Conservation (phyloP, 345 rosid genomes). For the Eucalyptus albens region DNA sequence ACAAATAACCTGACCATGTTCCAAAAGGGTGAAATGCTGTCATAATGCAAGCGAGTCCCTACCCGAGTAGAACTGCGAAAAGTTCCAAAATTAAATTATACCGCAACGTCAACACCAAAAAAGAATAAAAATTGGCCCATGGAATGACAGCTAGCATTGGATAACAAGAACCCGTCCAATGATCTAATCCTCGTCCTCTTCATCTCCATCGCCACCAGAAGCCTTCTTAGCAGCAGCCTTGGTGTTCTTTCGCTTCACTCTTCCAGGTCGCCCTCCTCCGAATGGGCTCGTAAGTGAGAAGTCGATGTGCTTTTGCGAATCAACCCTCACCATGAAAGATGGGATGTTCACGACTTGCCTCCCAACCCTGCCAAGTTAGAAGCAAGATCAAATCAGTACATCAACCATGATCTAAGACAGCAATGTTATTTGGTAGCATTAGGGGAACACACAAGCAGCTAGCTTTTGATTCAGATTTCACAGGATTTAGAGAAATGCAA, state of each 20-base stretch:
- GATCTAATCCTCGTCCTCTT: constrained; percentile 21
- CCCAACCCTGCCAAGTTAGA: constrained; percentile 11
- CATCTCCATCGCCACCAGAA: constrained; percentile 31
- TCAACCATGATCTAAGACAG: background rate
- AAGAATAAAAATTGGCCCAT: background rate
- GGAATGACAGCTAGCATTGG: background rate
- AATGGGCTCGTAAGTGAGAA: constrained; percentile 27
- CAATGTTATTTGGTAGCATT: background rate
- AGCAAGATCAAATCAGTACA: background rate
- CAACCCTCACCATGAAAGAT: constrained; percentile 28
- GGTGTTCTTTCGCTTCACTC: constrained; percentile 38
- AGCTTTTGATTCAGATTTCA: background rate
- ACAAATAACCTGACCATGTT: background rate
- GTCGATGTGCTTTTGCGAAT: constrained; percentile 30
- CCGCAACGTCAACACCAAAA: background rate
- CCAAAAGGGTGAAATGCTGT: background rate
- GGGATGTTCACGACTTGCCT: constrained; percentile 33
- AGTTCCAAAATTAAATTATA: background rate
- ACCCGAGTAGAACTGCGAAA: background rate
- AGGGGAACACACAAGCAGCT: background rate
- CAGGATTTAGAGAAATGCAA: background rate
- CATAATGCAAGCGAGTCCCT: background rate
- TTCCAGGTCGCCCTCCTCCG: constrained; percentile 26
- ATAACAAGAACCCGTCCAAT: background rate
- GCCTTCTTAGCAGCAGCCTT: constrained; percentile 32